A percentile compares a stretch with the other conserved stretches of the same genome.
phyloP scores from a whole-genome alignment of 495 filamentous ascomycete genomes.

The Cetradonia linearis region DNA sequence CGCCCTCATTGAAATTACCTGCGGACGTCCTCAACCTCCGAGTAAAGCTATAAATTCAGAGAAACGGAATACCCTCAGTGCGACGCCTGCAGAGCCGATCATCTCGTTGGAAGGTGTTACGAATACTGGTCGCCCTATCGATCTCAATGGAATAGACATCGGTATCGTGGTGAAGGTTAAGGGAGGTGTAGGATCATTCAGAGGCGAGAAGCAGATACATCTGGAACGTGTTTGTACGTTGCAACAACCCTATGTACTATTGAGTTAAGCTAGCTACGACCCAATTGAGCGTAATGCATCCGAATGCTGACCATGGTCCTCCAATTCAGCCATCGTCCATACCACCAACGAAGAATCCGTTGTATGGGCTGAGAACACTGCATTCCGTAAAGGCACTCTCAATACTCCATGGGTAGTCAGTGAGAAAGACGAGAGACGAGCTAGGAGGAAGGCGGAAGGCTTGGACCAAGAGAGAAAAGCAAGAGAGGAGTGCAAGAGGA shows the following conservation, averaged over 20 bases:
- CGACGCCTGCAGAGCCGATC: neutral
- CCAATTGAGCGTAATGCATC: neutral
- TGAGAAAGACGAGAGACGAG: slow-evolving; percentile 42
- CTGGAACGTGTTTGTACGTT: slow-evolving; percentile 49
- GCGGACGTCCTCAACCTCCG: slow-evolving; percentile 23
- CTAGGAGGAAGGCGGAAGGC: slow-evolving; percentile 41
- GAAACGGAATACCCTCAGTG: neutral
- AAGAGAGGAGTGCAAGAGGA: slow-evolving; percentile 31
- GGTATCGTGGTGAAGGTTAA: slow-evolving; percentile 69
- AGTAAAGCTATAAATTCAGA: slow-evolving; percentile 7
- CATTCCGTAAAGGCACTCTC: slow-evolving; percentile 56
- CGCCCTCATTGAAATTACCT: slow-evolving; percentile 52
- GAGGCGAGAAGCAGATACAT: slow-evolving; percentile 53
- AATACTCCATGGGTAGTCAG: slow-evolving; percentile 56
- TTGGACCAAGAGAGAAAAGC: slow-evolving; percentile 34
- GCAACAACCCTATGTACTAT: neutral
- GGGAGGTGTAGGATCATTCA: slow-evolving; percentile 55
- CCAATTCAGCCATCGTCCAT: slow-evolving; percentile 29
- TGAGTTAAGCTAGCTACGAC: slow-evolving; percentile 19
- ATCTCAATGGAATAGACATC: slow-evolving; percentile 46
- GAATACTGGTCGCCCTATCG: slow-evolving; percentile 25
- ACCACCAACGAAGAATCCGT: slow-evolving; percentile 66
- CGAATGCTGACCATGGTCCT: neutral
- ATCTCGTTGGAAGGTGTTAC: slow-evolving; percentile 24
- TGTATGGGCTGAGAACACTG: slow-evolving; percentile 59